A percentile compares a stretch with the other conserved stretches of the same genome.
Evolutionary conservation across 345 rosid genomes (phyloP).

Genomic region (Salix viminalis): DNA sequence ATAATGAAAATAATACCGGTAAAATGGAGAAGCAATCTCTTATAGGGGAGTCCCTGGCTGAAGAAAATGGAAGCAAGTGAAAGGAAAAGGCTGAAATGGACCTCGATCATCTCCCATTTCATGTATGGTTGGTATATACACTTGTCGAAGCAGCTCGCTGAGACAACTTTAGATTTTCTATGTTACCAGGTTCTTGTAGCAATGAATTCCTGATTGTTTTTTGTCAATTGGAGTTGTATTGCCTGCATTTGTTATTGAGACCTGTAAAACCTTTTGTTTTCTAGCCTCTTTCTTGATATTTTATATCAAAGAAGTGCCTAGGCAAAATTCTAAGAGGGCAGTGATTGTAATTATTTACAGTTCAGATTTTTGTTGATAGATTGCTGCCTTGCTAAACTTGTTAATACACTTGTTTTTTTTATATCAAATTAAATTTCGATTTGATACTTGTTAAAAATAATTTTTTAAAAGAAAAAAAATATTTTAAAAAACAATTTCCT

Average conservation of each 20-base stretch:
- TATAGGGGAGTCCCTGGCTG: conserved; percentile 28
- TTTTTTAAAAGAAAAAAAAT: too few relatives aligned
- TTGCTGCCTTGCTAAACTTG: background rate
- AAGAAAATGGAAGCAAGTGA: conserved; percentile 37
- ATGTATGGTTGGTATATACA: conserved; percentile 28
- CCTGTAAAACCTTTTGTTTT: conserved; percentile 4
- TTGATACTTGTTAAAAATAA: too few relatives aligned
- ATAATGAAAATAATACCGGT: conserved; percentile 26
- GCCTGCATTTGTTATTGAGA: conserved; percentile 20
- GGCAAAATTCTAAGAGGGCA: conserved; percentile 4
- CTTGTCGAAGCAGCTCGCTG: conserved; percentile 58
- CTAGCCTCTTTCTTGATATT: background rate
- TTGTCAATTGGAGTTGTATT: conserved; percentile 10
- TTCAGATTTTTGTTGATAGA: background rate
- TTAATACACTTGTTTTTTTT: background rate
- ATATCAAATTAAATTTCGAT: too few relatives aligned
- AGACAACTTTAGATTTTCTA: conserved; percentile 26
- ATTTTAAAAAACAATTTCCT: too few relatives aligned
- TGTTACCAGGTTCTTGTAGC: conserved; percentile 8
- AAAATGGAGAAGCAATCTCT: conserved; percentile 27
- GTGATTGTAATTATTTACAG: conserved; percentile 1
- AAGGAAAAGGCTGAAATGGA: background rate
- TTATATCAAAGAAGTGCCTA: conserved; percentile 4
- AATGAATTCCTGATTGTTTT: conserved; percentile 17
- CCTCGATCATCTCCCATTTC: background rate